Base-by-base conservation (phyloP, 305 asterid species). In the Fraxinus platypoda region DNA sequence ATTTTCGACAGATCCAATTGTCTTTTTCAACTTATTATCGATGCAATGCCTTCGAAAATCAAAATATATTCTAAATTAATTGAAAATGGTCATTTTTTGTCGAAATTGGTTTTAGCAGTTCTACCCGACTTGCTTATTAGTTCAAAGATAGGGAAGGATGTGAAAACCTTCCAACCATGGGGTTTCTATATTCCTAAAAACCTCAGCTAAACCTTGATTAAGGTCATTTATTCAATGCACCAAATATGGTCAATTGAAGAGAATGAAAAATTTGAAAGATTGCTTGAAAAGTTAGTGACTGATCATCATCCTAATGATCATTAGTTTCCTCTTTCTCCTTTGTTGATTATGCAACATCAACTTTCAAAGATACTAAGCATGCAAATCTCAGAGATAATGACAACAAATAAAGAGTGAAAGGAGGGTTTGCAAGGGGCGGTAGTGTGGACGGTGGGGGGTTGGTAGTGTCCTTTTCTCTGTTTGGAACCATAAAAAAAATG, bases 351-450 rank as follows among this genome's bases (percentile, higher is more conserved):
- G 23, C 38, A 70, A 28, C 17, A 30, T 70, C 41, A 30, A 73
- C 73, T 12, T 80, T 49, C 74, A 80, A 80, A 80, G 83, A 80
- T 80, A 23, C 59, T 13, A 73, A 31, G 59, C 59, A 13, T 21
- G 54, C 77, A 72, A 21, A 73, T 80, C 83, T 72, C 33, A 72
- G 41, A 80, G 78, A 71, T 21, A 72, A 9, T 49, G 83, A 49
- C 73, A 41, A 80, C 43, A 72, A 21, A 72, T 66, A 5, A 43
- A 30, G 70, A 38, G 26, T n/a, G 70, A 49, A 8, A 34, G 43
- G 52, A 34, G 12, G 43, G 38, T 30, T 71, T 71, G 76, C 41
- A 28, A 26, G 78, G 72, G n/a, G 37, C 13, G 37, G 19, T 68
- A 8, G 38, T 12, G 41, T 30, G 38, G 25, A 13, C 74, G 74